These are phyloP conservation scores for Colletotrichum sp. DNA, from an alignment of 2,329 filamentous ascomycete species.

Conservation along the genomic window DNA sequence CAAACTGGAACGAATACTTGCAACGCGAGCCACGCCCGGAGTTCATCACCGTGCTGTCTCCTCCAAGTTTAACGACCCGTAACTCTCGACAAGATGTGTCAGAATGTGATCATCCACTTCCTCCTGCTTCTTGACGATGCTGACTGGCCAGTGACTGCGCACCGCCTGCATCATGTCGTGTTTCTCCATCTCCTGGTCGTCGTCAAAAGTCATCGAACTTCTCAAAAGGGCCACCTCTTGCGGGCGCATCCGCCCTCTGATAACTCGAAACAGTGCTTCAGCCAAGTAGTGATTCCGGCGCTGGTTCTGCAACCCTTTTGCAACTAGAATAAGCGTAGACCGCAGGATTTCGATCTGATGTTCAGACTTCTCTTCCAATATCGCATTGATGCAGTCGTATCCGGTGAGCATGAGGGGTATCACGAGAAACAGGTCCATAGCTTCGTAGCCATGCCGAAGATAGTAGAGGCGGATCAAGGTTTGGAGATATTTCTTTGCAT, in stretches of 20 bases:
- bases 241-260: conserved; percentile 36
- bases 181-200: conserved; percentile 23
- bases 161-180: conserved; percentile 24
- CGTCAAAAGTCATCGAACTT: conserved; percentile 20
- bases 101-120: conserved; percentile 28
- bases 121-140: conserved; percentile 29
- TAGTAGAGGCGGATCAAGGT: conserved; percentile 34
- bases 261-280: conserved; percentile 35
- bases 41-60: neutral
- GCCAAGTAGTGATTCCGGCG: conserved; percentile 38
- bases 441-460: conserved; percentile 35
- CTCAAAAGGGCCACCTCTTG: conserved; percentile 25
- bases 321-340: conserved; percentile 37
- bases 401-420: conserved; percentile 35
- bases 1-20: neutral
- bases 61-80: neutral
- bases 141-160: conserved; percentile 35
- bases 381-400: conserved; percentile 29
- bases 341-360: conserved; percentile 27
- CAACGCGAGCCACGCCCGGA: neutral
- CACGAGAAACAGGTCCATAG: conserved; percentile 27
- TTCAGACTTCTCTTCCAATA: conserved; percentile 20
- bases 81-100: conserved; percentile 26
- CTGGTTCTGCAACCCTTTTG: conserved; percentile 36
- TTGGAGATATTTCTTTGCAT: conserved; percentile 24